Evolutionary conservation across 1,284 basidiomycete species (phyloP).

Genomic region (Hortiboletus rubellus): DNA sequence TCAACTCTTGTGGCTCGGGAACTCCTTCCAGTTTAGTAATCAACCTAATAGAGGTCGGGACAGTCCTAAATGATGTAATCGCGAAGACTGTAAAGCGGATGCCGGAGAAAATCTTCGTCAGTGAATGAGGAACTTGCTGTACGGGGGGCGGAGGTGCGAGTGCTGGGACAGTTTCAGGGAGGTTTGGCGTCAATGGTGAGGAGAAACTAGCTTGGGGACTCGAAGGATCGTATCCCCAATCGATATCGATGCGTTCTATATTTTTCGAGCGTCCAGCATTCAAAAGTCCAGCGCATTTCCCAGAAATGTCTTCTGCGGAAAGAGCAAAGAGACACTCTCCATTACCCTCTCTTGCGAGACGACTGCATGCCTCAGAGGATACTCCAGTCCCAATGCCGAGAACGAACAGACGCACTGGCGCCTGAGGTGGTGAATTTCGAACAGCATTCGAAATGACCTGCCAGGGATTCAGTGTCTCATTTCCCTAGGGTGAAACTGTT

Average conservation of each 20-base stretch:
- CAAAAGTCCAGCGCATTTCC: constrained; percentile 50
- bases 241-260: constrained; percentile 45
- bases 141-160: constrained; percentile 37
- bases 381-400: constrained; percentile 55
- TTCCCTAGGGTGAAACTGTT: constrained; percentile 22
- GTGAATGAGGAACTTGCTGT: constrained; percentile 45
- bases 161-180: constrained; percentile 16
- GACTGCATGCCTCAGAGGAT: constrained; percentile 51
- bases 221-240: constrained; percentile 41
- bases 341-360: constrained; percentile 50
- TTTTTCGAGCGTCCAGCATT: constrained; percentile 48
- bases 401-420: constrained; percentile 49
- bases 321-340: constrained; percentile 50
- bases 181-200: background rate
- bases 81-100: constrained; percentile 47
- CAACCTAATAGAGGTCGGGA: constrained; percentile 44
- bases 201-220: background rate
- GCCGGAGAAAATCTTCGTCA: constrained; percentile 47
- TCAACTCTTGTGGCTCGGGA: constrained; percentile 33
- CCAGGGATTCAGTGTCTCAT: constrained; percentile 20
- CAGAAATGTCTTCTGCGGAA: constrained; percentile 44
- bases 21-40: constrained; percentile 39
- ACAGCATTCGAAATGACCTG: constrained; percentile 35
- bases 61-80: constrained; percentile 38
- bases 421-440: constrained; percentile 16